Evolutionary conservation across 2,329 filamentous ascomycete species (phyloP).

Genomic region (Xylariales sp.): DNA sequence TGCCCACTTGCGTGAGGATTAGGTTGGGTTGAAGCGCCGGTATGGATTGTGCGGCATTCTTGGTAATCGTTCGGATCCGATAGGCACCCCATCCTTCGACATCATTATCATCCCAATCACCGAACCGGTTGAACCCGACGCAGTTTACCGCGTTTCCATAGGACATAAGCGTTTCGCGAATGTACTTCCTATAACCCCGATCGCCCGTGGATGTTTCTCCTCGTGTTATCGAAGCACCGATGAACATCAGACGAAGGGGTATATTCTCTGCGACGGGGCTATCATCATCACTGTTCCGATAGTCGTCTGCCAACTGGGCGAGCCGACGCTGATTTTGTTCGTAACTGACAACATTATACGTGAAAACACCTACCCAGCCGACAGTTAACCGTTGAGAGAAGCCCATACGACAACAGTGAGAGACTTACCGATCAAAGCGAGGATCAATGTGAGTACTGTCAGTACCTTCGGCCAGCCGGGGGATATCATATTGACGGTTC

Average conservation of each 20-base stretch:
- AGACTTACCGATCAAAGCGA: constrained; percentile 30
- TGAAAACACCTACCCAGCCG: constrained; percentile 36
- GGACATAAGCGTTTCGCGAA: constrained; percentile 43
- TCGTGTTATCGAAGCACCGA: constrained; percentile 46
- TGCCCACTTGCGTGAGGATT: constrained; percentile 46
- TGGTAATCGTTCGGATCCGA: constrained; percentile 41
- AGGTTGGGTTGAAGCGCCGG: constrained; percentile 47
- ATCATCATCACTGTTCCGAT: constrained; percentile 18
- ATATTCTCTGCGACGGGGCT: constrained; percentile 20
- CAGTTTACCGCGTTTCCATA: constrained; percentile 45
- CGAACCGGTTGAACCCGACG: constrained; percentile 48
- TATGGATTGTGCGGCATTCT: constrained; percentile 41
- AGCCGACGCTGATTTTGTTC: constrained; percentile 38
- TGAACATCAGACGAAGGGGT: constrained; percentile 45
- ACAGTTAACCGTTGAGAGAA: constrained; percentile 15
- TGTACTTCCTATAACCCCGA: constrained; percentile 45
- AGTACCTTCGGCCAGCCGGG: constrained; percentile 12
- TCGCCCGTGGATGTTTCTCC: constrained; percentile 44
- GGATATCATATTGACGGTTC: constrained; percentile 18
- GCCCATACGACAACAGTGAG: neutral
- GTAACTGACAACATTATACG: constrained; percentile 38
- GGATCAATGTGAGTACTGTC: constrained; percentile 10
- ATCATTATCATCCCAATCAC: constrained; percentile 47
- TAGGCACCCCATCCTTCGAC: constrained; percentile 44
- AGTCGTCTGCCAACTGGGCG: neutral